These are phyloP conservation scores for Suillus subluteus DNA, from an alignment of 768 basidiomycete species.

Conservation along the genomic window DNA sequence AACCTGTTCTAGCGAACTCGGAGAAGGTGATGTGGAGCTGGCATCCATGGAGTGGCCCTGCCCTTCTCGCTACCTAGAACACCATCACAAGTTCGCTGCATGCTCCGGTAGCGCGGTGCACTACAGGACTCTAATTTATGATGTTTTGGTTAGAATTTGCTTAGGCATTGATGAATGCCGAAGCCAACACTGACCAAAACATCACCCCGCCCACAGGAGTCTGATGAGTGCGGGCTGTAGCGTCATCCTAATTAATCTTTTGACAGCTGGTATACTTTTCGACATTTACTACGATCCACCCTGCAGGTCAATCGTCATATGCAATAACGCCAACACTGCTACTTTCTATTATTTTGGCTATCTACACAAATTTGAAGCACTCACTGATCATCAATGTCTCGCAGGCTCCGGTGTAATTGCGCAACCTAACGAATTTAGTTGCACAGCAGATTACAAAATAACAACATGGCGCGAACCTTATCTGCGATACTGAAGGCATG, in stretches of 20 bases:
- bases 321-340: neutral
- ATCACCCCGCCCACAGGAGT: neutral
- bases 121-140: neutral
- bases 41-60: neutral
- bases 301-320: neutral
- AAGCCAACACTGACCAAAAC: neutral
- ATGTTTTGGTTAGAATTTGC: no score
- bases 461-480: neutral
- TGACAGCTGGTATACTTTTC: neutral
- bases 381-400: neutral
- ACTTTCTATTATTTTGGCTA: neutral
- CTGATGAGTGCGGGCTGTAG: neutral
- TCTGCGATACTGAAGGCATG: neutral
- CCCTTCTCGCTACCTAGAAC: neutral
- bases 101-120: neutral
- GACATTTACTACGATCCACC: neutral
- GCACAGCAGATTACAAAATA: neutral
- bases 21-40: neutral
- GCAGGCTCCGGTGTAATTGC: neutral
- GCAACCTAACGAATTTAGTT: neutral
- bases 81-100: neutral
- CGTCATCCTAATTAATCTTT: neutral
- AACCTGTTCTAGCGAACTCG: no score
- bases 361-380: neutral
- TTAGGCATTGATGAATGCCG: neutral